Conservation (phyloP, 2,329 filamentous ascomycete species). For the Alternaria ventricosa region DNA sequence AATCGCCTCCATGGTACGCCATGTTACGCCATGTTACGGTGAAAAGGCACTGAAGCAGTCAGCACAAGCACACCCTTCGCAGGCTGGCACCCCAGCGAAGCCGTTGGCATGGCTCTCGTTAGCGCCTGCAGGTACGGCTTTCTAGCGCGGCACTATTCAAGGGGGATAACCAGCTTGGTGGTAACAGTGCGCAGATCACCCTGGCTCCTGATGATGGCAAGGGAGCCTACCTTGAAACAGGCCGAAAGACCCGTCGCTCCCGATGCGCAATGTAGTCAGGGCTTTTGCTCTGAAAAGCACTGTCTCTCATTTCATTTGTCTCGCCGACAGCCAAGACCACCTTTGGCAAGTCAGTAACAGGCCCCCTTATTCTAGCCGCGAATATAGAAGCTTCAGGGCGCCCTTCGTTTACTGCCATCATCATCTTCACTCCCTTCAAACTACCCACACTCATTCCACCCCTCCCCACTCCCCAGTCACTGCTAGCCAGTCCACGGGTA, state of each 20-base stretch:
- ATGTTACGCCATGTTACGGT: neutral
- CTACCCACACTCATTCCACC: constrained; percentile 33
- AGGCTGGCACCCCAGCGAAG: constrained; percentile 19
- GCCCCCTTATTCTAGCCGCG: constrained; percentile 35
- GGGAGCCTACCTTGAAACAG: constrained; percentile 46
- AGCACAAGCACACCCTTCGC: neutral
- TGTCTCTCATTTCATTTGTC: constrained; percentile 50
- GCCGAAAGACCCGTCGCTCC: constrained; percentile 46
- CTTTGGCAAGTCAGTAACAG: constrained; percentile 36
- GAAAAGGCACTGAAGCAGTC: neutral
- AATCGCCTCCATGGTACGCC: neutral
- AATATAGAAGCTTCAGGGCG: constrained; percentile 42
- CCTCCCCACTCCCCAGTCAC: constrained; percentile 24
- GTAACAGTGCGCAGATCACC: constrained; percentile 40
- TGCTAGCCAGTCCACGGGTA: constrained; percentile 41
- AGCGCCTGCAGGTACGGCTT: constrained; percentile 31
- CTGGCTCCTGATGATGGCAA: constrained; percentile 34
- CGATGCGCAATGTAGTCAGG: constrained; percentile 49
- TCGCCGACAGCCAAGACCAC: constrained; percentile 46
- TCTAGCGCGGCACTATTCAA: constrained; percentile 18
- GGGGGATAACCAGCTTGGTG: constrained; percentile 29
- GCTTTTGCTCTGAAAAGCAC: constrained; percentile 45
- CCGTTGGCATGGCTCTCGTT: constrained; percentile 26
- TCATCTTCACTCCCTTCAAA: constrained; percentile 35
- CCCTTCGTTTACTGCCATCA: constrained; percentile 31